phyloP scores from a whole-genome alignment of 257 asterid genomes.

The Nicotiana benthamiana region DNA sequence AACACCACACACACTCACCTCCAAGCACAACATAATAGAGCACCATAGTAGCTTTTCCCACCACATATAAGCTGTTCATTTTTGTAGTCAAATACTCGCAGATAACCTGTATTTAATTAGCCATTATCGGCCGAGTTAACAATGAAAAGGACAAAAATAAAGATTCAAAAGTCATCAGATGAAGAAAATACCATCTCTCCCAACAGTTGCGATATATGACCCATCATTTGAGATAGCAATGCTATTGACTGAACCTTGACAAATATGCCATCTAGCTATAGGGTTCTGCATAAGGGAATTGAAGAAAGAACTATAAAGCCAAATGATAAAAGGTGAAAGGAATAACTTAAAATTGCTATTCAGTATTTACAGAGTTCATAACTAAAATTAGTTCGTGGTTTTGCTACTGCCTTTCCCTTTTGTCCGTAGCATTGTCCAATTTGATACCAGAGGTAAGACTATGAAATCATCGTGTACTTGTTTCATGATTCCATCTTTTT shows the following conservation, averaged over 20 bases:
- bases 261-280: conserved; percentile 92
- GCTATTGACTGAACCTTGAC: conserved; percentile 88
- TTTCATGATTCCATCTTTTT: too few relatives aligned
- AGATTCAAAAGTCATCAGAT: conserved; percentile 11
- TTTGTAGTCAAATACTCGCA: conserved; percentile 88
- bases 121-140: neutral
- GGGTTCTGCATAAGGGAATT: conserved; percentile 65
- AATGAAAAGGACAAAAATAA: neutral
- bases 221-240: conserved; percentile 72
- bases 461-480: too few relatives aligned
- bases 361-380: too few relatives aligned
- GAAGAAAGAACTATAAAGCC: neutral
- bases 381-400: too few relatives aligned
- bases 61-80: conserved; percentile 81
- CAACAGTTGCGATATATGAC: conserved; percentile 72
- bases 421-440: too few relatives aligned
- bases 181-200: conserved; percentile 68
- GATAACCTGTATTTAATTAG: conserved; percentile 54
- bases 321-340: neutral
- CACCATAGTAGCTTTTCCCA: conserved; percentile 94
- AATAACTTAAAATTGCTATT: neutral
- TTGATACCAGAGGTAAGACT: too few relatives aligned
- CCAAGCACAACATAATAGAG: conserved; percentile 94
- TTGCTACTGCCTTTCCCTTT: too few relatives aligned
- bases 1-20: conserved; percentile 42